Base-by-base conservation (phyloP, 345 rosid species). In the Sonneratia caseolaris region DNA sequence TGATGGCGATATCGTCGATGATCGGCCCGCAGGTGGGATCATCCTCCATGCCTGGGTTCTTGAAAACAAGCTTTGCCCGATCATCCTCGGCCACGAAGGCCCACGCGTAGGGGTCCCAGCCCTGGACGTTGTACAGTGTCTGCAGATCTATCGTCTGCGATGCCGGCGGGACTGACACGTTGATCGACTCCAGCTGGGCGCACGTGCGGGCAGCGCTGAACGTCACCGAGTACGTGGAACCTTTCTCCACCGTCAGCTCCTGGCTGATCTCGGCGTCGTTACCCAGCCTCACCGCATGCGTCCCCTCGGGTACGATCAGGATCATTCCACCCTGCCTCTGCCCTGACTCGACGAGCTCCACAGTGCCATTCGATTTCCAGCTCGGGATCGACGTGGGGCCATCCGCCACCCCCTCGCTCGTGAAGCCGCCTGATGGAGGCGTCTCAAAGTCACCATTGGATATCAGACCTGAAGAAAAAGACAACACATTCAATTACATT, bases 151-250 rank as follows among this genome's bases (percentile, higher is more conserved):
- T 88, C 64, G 81, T 88, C 59, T 90, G 92, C 0, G 97, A 90
- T 22, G 90, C 91, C 3, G 87, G 81, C 12, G 86, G 82, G 67
- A 92, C 97, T 18, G 99, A 95, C 68, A 95, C 97, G 79, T 95
- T 95, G 11, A 95, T 74, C 7, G 97, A 85, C 76, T 95, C 99
- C 61, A 92, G 84, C 83, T 92, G 99, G 0, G 97, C 99, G 78
- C 99, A 95, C 65, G 99, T 95, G 81, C 99, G 97, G 8, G 99
- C 97, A 21, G 99, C 97, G n/a, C 97, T 90, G 79, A 95, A 92
- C 37, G 99, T 90, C 21, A 95, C 88, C 0, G 99, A 88, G 79
- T 95, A 95, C 0, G 79, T 67, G 10, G 87, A 79, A 1, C 99
- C 97, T 72, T 91, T 95, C 78, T 92, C 96, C n/a, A 95, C 92